phyloP scores from a whole-genome alignment of 257 asterid species.

The Ajuga chamaepitys region DNA sequence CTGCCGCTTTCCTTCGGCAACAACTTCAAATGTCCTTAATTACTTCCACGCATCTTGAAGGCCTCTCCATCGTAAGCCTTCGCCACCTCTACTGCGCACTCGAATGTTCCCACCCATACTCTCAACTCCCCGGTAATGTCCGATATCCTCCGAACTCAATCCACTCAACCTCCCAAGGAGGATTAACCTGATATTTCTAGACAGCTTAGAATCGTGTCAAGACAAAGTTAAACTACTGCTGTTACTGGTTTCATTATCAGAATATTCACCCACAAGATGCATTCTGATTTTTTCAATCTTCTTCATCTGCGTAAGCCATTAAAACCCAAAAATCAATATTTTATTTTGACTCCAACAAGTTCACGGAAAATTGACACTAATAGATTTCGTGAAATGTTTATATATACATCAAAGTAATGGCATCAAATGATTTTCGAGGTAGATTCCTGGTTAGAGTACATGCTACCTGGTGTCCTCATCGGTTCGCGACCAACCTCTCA shows the following conservation, averaged over 20 bases:
- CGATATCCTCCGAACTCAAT: not conserved
- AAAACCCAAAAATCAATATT: too few relatives aligned
- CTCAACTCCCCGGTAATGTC: conserved; percentile 31
- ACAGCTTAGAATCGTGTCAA: not conserved
- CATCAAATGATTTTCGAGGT: too few relatives aligned
- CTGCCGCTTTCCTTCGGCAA: conserved; percentile 22
- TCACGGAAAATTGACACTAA: too few relatives aligned
- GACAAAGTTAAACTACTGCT: too few relatives aligned
- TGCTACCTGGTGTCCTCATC: too few relatives aligned
- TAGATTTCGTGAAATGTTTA: too few relatives aligned
- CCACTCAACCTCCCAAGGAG: not conserved
- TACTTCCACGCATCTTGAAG: conserved; percentile 49
- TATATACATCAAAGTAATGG: too few relatives aligned
- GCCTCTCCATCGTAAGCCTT: conserved; percentile 60
- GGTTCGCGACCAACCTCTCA: too few relatives aligned
- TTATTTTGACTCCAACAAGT: too few relatives aligned
- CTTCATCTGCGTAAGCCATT: conserved; percentile 20
- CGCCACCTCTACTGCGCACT: conserved; percentile 47
- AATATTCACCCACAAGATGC: conserved; percentile 37
- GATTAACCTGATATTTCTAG: not conserved
- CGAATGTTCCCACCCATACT: conserved; percentile 58
- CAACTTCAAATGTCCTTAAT: conserved; percentile 57
- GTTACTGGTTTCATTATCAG: not conserved
- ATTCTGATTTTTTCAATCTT: conserved; percentile 25
- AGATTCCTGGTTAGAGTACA: too few relatives aligned